Conservation (phyloP, 306 rosid genomes). For the Calophaca sinica region DNA sequence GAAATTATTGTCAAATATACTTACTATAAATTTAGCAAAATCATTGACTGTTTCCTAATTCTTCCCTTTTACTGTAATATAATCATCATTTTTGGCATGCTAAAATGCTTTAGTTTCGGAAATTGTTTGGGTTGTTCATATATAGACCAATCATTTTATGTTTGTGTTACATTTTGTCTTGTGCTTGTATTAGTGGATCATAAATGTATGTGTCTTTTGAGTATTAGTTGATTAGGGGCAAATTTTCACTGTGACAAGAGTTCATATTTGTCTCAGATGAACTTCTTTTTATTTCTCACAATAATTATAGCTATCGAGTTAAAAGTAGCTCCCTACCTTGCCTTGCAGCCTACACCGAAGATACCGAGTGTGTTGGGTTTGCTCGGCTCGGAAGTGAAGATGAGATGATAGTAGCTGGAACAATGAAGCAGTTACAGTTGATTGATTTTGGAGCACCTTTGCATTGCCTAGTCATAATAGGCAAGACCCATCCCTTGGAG, state of each 20-base stretch:
- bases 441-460: too few species aligned
- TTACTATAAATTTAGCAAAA: neutral
- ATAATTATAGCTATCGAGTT: too few species aligned
- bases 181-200: neutral
- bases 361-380: constrained; percentile 85
- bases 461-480: too few species aligned
- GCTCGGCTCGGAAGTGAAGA: constrained; percentile 91
- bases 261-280: neutral
- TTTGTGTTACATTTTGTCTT: neutral
- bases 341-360: constrained; percentile 69
- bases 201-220: too few species aligned
- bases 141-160: constrained; percentile 1
- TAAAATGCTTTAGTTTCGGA: constrained; percentile 15
- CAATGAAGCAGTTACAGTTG: constrained; percentile 66
- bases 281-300: constrained; percentile 6
- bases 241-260: constrained; percentile 19
- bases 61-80: neutral
- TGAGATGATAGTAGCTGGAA: constrained; percentile 77
- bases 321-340: neutral
- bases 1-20: neutral
- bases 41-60: neutral
- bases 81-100: constrained; percentile 3
- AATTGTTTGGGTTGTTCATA: constrained; percentile 1
- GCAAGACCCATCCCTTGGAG: constrained; percentile 41
- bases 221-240: neutral